Evolutionary conservation across 2,329 filamentous ascomycete species (phyloP), one percentile per base, ranked within the genome.

Genomic region (Colletotrichum agaves): DNA sequence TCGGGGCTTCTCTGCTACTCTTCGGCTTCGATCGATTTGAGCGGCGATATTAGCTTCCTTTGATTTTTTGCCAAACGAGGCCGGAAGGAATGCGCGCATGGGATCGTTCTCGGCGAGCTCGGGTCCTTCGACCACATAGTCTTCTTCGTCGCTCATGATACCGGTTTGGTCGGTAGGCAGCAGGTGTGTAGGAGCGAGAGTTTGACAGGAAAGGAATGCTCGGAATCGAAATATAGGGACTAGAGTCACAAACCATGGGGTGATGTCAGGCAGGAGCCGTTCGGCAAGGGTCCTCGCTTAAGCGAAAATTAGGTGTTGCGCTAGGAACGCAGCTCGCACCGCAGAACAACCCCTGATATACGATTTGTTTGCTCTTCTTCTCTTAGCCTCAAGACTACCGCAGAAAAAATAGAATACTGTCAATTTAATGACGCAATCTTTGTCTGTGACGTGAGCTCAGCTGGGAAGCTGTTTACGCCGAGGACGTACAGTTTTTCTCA

Each of bases 1-100:
- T 47, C 75, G 73, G 52, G 77, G 71, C 76, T 77, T 76, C 60
- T 81, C 79, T 44, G 84, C 81, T 58, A 81, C 79, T 76, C 94
- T 86, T 76, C 91, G 92, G 73, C 90, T 92, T 73, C 89, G 88
- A 74, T 95, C 90, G 72, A 98, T 91, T 79, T 97, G 94, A 63
- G 90, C 90, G 60, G 89, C 87, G 71, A 95, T 85, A 78, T 97
- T 89, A 73, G 92, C 83, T 70, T 90, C 88, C 73, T 88, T 90
- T 41, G 89, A 85, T 77, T 92, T 91, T 78, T 95, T 97, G 59
- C 95, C 95, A 77, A 98, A 98, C 0, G 93, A 88, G 2, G 90
- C 85, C 0, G 95, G 94, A 69, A 98, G 81, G 75, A 94, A 97
- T 57, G 88, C 86, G 75, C 90, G 87, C 84, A 95, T 87, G 44